Evolutionary conservation across 2,329 filamentous ascomycete genomes (phyloP).

Genomic region (Epichloe sibirici): DNA sequence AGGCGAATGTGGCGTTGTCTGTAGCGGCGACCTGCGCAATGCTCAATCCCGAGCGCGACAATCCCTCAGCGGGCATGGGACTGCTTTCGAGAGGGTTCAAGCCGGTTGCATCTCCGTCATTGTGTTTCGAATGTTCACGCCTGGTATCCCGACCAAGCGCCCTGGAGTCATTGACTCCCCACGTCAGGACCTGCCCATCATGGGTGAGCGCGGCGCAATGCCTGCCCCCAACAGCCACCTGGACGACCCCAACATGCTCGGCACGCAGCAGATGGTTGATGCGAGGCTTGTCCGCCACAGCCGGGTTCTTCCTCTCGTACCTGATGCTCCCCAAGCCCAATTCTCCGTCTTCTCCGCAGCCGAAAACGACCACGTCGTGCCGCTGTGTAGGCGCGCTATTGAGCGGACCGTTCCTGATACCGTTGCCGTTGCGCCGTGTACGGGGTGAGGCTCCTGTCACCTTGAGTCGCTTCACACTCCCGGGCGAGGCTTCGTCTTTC

Average conservation of each 20-base stretch:
- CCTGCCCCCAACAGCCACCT: slow-evolving; percentile 51
- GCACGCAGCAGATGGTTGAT: slow-evolving; percentile 43
- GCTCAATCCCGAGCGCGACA: slow-evolving; percentile 35
- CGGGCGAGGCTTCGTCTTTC: not conserved
- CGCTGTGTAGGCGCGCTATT: slow-evolving; percentile 1
- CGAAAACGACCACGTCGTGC: slow-evolving; percentile 7
- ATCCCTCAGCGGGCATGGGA: slow-evolving; percentile 33
- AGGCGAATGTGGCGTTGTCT: slow-evolving; percentile 57
- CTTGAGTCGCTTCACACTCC: not conserved
- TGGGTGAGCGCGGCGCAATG: slow-evolving; percentile 49
- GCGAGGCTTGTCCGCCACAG: slow-evolving; percentile 3
- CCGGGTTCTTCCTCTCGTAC: slow-evolving; percentile 1
- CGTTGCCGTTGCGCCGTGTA: not conserved
- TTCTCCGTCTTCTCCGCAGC: slow-evolving; percentile 8
- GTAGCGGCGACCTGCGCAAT: slow-evolving; percentile 49
- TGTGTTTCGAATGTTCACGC: slow-evolving; percentile 28
- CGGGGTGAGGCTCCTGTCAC: not conserved
- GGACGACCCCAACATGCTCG: slow-evolving; percentile 37
- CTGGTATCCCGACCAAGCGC: slow-evolving; percentile 47
- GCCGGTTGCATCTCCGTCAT: slow-evolving; percentile 28
- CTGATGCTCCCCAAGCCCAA: slow-evolving; percentile 8
- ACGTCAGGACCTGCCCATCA: slow-evolving; percentile 50
- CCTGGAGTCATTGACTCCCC: slow-evolving; percentile 56
- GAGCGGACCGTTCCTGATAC: not conserved
- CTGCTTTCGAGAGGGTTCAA: slow-evolving; percentile 48